Base-by-base conservation (phyloP, 2,329 filamentous ascomycete genomes). In the Metarhizium guizhouense region DNA sequence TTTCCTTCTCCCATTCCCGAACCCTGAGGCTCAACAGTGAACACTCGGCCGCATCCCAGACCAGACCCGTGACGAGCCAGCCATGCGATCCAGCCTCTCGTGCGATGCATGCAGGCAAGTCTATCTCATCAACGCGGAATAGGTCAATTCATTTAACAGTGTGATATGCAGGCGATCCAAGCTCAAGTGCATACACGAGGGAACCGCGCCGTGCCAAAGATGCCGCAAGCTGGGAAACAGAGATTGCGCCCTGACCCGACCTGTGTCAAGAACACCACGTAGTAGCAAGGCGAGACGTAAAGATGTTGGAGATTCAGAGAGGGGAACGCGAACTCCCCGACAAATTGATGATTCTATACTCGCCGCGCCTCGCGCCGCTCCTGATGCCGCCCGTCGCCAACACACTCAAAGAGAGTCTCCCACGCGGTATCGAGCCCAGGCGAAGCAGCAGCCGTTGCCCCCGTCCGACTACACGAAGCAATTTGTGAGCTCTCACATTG, bases 81-180 rank as follows among this genome's bases (percentile, higher is more conserved):
- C 14, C 30, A 70, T 71, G 69, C 59, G 69, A 0, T 68, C 69
- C 25, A 71, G 68, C 56, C 42, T 71, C 20, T 71, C 68, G 2
- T 71, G 68, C 58, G 68, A 70, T 38, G 59, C 60, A 38, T 71
- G 69, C 53, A 61, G 69, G 69, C 69, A 58, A 59, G 64, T 59
- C 30, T 4, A 34, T 34, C 32, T 34, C 40, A 42, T 42, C 7
- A 16, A 43, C 16, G 20, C 5, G 16, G 1, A 7, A n/a, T 13
- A 8, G 11, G n/a, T 13, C 29, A 10, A 14, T 29, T 8, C 47
- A 18, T 36, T 50, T 47, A 8, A 47, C 20, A 8, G 3, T 14
- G 8, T 20, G n/a, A n/a, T 5, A n/a, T 16, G 13, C 18, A 72
- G 70, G 25, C 63, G 61, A 51, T 69, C 67, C 47, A 72, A 72